Conservation (phyloP, 768 basidiomycete species). For the Phaeotremella skinneri region DNA sequence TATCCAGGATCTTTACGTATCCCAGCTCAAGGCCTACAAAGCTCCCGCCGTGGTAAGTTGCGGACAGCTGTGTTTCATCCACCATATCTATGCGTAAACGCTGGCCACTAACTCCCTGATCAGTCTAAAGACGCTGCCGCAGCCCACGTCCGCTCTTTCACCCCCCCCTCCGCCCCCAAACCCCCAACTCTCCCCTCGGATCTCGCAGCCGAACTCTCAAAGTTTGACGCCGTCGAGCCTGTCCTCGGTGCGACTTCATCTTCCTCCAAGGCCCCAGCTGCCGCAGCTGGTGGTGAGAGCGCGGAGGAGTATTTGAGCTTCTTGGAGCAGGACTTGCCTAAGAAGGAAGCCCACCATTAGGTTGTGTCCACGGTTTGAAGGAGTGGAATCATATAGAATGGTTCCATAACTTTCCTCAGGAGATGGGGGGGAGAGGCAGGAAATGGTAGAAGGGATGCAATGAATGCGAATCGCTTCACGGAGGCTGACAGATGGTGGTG, state of each 20-base stretch:
- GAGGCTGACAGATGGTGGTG: too few species aligned
- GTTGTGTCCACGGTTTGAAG: background rate
- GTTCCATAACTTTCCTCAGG: too few species aligned
- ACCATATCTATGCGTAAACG: background rate
- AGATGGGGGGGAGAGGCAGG: too few species aligned
- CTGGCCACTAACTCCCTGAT: background rate
- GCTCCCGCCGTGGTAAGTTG: slow-evolving; percentile 65
- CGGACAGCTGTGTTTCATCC: background rate
- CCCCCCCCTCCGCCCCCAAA: slow-evolving; percentile 69
- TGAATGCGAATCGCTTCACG: too few species aligned
- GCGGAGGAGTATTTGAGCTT: slow-evolving; percentile 76
- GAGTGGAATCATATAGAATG: background rate
- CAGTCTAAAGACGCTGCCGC: slow-evolving; percentile 90
- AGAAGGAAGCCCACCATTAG: slow-evolving; percentile 62
- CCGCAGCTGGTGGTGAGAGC: slow-evolving; percentile 55
- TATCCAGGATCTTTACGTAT: slow-evolving; percentile 87
- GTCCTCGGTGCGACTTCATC: slow-evolving; percentile 52
- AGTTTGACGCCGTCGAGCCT: slow-evolving; percentile 81
- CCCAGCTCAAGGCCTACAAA: slow-evolving; percentile 87
- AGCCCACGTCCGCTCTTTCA: slow-evolving; percentile 77
- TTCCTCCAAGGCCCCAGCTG: slow-evolving; percentile 43
- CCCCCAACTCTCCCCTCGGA: slow-evolving; percentile 72
- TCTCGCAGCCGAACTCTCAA: slow-evolving; percentile 78
- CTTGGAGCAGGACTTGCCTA: slow-evolving; percentile 76
- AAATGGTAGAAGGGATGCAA: too few species aligned